A percentile compares a stretch with the other conserved stretches of the same genome.
These are phyloP conservation scores for Boletus sp. DNA, from an alignment of 768 basidiomycete species.

Conservation along the genomic window DNA sequence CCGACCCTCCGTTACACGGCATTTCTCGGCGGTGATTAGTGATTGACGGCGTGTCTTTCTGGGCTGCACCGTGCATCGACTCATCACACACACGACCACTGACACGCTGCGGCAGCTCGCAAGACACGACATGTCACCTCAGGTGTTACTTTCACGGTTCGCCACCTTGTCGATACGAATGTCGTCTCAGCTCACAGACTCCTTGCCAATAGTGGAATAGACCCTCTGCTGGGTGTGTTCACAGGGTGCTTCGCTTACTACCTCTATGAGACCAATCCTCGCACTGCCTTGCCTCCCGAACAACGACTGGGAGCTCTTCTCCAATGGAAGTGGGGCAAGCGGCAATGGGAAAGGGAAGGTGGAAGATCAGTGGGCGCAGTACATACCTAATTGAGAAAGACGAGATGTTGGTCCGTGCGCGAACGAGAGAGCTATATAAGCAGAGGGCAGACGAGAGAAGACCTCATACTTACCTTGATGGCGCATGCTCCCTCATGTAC, in stretches of 20 bases:
- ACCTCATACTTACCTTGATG: conserved; percentile 61
- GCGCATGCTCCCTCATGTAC: conserved; percentile 49
- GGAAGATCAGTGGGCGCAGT: neutral
- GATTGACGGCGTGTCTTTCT: conserved; percentile 1
- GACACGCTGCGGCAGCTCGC: neutral
- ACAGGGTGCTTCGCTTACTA: conserved; percentile 78
- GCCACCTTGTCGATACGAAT: conserved; percentile 2
- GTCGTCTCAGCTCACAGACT: conserved; percentile 2
- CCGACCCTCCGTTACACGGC: conserved; percentile 28
- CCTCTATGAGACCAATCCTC: conserved; percentile 76
- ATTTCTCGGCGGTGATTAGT: conserved; percentile 21
- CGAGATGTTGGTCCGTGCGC: conserved; percentile 26
- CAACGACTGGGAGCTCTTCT: conserved; percentile 53
- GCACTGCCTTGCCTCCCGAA: conserved; percentile 57
- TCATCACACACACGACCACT: neutral
- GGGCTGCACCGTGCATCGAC: neutral
- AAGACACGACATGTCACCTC: conserved; percentile 39
- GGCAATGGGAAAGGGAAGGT: conserved; percentile 13
- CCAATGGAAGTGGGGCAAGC: conserved; percentile 64
- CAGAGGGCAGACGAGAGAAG: rapidly evolving
- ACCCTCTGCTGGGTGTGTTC: conserved; percentile 72
- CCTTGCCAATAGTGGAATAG: conserved; percentile 47
- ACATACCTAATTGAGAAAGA: neutral
- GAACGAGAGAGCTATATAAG: conserved; percentile 11
- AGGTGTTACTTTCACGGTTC: conserved; percentile 33